These are phyloP conservation scores for cucumber (Cucumis sativus) DNA, from an alignment of 306 rosid genomes.

Conservation along the genomic window Cucumber_9930_V3 NC_026660.2:7104001-7104500, in stretches of 20 bases:
- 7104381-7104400: too few relatives aligned
- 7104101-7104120: conserved; percentile 38
- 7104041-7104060: background rate
- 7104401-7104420: too few relatives aligned
- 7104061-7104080: background rate
- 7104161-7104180: conserved; percentile 53
- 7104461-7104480: too few relatives aligned
- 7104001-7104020: conserved; percentile 13
- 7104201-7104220: conserved; percentile 38
- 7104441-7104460: too few relatives aligned
- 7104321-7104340: background rate
- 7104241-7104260: conserved; percentile 28
- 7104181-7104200: conserved; percentile 31
- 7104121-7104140: conserved; percentile 47
- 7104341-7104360: too few relatives aligned
- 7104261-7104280: conserved; percentile 38
- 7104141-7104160: conserved; percentile 23
- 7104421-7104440: too few relatives aligned
- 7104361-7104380: too few relatives aligned
- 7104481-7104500: too few relatives aligned
- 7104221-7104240: conserved; percentile 31
- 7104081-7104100: conserved; percentile 22
- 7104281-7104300: background rate
- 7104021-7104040: background rate
- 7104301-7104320: background rate